These are phyloP conservation scores for Coffea canephora DNA, from an alignment of 257 asterid species.

Conservation along the genomic window DNA sequence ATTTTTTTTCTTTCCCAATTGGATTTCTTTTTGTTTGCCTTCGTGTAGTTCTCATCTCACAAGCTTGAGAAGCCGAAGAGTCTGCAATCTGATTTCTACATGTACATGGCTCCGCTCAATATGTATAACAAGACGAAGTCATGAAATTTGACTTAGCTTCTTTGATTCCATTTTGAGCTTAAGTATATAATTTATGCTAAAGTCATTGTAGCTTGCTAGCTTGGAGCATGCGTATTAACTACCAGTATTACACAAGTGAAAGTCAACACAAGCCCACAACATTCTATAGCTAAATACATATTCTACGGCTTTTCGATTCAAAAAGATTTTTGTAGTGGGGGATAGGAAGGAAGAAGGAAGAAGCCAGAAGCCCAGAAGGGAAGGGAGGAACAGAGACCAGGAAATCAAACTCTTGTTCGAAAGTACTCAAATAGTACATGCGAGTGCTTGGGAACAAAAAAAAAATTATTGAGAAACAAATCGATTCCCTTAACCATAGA, in stretches of 20 bases:
- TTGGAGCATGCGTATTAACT: background rate
- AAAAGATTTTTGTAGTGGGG: background rate
- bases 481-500: background rate
- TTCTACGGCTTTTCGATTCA: background rate
- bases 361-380: background rate
- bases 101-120: constrained; percentile 7
- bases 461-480: too few species aligned
- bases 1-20: background rate
- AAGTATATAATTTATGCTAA: background rate
- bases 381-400: background rate
- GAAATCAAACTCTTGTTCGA: too few species aligned
- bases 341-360: background rate
- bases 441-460: too few species aligned
- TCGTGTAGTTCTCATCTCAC: constrained; percentile 3
- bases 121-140: constrained; percentile 19
- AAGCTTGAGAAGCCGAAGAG: constrained; percentile 14
- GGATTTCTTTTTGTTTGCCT: background rate
- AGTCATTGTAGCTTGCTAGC: background rate
- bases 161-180: too few species aligned
- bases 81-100: background rate
- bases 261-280: background rate
- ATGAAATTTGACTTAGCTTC: constrained; percentile 3
- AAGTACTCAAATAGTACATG: too few species aligned
- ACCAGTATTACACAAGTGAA: background rate
- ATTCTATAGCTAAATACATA: background rate